These are phyloP conservation scores for Aspergillus neotritici DNA, from an alignment of 2,329 filamentous ascomycete genomes.

Conservation along the genomic window DNA sequence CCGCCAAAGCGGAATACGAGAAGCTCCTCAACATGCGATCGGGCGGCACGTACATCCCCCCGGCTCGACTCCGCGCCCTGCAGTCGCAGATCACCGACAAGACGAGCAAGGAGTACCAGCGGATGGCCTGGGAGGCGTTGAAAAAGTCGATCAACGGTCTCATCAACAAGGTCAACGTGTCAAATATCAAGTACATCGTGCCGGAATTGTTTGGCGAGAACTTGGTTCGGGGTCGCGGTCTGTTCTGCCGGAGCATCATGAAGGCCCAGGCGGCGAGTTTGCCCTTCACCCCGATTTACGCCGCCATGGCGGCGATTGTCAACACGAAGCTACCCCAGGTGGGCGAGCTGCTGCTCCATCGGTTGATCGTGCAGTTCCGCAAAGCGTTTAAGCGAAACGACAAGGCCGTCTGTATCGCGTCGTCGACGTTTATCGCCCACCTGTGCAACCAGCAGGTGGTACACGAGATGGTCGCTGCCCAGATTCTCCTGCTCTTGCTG, in stretches of 20 bases:
- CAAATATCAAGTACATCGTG: conserved; percentile 96
- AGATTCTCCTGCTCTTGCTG: conserved; percentile 85
- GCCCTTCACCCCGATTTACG: conserved; percentile 94
- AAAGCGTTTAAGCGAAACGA: conserved; percentile 96
- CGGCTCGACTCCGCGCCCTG: conserved; percentile 79
- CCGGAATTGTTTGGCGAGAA: conserved; percentile 96
- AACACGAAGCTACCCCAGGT: conserved; percentile 96
- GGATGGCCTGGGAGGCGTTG: conserved; percentile 97
- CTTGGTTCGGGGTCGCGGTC: conserved; percentile 77
- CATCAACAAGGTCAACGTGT: conserved; percentile 98
- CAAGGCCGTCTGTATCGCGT: conserved; percentile 89
- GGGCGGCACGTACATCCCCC: conserved; percentile 93
- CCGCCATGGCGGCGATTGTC: conserved; percentile 90
- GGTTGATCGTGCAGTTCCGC: conserved; percentile 84
- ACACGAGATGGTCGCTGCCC: conserved; percentile 86
- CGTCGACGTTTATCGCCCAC: conserved; percentile 91
- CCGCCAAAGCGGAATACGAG: conserved; percentile 87
- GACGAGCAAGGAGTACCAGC: conserved; percentile 92
- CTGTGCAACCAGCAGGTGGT: conserved; percentile 94
- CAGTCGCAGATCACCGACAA: conserved; percentile 98
- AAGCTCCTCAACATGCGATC: conserved; percentile 88
- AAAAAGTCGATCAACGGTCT: conserved; percentile 99
- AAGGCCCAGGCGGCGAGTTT: conserved; percentile 95
- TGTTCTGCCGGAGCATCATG: conserved; percentile 96
- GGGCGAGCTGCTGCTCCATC: conserved; percentile 79